phyloP scores from a whole-genome alignment of 2,329 filamentous ascomycete species.

The Celoporthe dispersa region DNA sequence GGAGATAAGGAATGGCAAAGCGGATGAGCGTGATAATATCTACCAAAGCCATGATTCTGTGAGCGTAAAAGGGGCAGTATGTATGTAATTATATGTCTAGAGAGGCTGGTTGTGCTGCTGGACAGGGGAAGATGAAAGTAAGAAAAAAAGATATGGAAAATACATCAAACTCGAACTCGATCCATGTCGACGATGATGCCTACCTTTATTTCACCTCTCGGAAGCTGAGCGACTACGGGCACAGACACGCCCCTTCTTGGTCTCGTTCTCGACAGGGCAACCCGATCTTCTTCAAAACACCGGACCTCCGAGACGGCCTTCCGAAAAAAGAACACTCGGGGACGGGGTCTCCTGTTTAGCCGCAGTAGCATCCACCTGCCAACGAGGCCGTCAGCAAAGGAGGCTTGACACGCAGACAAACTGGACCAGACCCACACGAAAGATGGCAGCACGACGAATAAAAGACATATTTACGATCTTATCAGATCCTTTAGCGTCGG shows the following conservation, averaged over 20 bases:
- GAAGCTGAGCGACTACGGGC: neutral
- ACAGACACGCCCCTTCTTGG: neutral
- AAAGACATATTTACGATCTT: neutral
- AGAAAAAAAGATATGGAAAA: neutral
- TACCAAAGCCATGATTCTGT: conserved; percentile 7
- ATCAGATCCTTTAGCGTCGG: conserved; percentile 14
- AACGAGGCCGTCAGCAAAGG: neutral
- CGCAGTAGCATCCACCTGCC: neutral
- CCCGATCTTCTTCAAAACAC: neutral
- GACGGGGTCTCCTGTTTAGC: neutral
- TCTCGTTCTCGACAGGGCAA: neutral
- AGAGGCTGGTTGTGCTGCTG: neutral
- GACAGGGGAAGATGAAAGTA: neutral
- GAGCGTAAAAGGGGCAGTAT: neutral
- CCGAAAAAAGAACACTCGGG: neutral
- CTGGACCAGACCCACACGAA: neutral
- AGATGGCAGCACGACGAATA: neutral
- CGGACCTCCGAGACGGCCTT: neutral
- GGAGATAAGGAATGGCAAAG: conserved; percentile 2
- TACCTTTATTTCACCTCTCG: neutral
- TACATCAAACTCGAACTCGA: neutral
- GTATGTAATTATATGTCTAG: neutral
- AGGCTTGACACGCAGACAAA: neutral
- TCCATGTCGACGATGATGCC: neutral
- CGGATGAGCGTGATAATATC: conserved; percentile 14